Conservation (phyloP, 768 basidiomycete genomes). For the Gloeostereum incarnatum region DNA sequence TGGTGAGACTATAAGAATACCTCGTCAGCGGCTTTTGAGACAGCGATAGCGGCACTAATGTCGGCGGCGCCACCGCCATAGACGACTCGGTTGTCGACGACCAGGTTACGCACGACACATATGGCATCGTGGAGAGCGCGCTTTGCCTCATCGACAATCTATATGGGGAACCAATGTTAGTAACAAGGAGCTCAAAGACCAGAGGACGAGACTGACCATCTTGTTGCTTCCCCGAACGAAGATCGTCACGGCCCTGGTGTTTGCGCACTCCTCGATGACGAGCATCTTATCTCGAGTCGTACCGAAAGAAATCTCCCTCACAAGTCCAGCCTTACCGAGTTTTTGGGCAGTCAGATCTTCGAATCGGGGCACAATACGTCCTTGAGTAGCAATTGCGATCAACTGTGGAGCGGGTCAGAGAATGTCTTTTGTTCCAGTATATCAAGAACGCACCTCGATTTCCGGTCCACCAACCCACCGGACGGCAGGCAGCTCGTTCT, state of each 20-base stretch:
- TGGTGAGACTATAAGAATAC: slow-evolving; percentile 25
- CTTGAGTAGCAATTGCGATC: slow-evolving; percentile 97
- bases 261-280: slow-evolving; percentile 97
- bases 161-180: neutral
- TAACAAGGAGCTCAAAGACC: neutral
- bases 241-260: slow-evolving; percentile 91
- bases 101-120: slow-evolving; percentile 92
- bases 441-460: slow-evolving; percentile 63
- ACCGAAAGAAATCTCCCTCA: slow-evolving; percentile 91
- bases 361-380: slow-evolving; percentile 96
- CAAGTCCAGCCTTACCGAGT: slow-evolving; percentile 87
- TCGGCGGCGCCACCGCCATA: slow-evolving; percentile 98
- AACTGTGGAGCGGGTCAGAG: slow-evolving; percentile 37
- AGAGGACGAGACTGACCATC: slow-evolving; percentile 53
- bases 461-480: slow-evolving; percentile 99
- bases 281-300: slow-evolving; percentile 99
- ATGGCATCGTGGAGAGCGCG: slow-evolving; percentile 96
- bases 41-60: slow-evolving; percentile 90
- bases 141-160: slow-evolving; percentile 99
- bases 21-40: slow-evolving; percentile 91
- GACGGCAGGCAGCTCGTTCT: slow-evolving; percentile 94
- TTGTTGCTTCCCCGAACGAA: slow-evolving; percentile 98
- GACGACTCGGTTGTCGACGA: slow-evolving; percentile 93
- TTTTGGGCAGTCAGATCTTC: slow-evolving; percentile 91
- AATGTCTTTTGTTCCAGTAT: too few relatives aligned